Conservation (phyloP, 768 basidiomycete genomes). For the Lactifluus subvellereus region DNA sequence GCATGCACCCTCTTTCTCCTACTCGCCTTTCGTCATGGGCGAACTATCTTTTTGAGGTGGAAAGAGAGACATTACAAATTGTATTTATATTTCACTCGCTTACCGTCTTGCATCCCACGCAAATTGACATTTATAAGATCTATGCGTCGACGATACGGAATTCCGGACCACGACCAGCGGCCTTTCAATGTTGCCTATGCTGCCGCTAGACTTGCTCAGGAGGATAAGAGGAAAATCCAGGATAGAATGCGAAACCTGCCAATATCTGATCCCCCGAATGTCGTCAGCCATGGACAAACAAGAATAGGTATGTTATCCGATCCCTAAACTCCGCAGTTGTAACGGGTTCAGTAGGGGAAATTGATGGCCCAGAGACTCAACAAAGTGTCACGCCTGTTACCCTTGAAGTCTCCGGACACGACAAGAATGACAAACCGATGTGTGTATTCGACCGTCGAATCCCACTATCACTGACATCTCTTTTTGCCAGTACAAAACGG, state of each 20-base stretch:
- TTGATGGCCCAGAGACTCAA: not conserved
- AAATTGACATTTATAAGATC: slow-evolving; percentile 38
- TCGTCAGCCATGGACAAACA: not conserved
- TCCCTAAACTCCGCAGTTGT: not conserved
- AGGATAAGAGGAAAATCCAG: slow-evolving; percentile 33
- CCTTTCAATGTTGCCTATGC: slow-evolving; percentile 88
- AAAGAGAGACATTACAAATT: slow-evolving; percentile 59
- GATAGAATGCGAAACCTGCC: slow-evolving; percentile 6
- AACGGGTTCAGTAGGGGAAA: not conserved
- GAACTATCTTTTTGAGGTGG: slow-evolving; percentile 46
- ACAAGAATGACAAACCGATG: slow-evolving; percentile 3
- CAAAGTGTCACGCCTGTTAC: slow-evolving; percentile 2
- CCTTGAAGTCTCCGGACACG: slow-evolving; percentile 12
- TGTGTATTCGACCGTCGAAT: not conserved
- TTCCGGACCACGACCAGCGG: slow-evolving; percentile 75
- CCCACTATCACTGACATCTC: not conserved
- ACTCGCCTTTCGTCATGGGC: slow-evolving; percentile 30
- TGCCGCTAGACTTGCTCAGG: slow-evolving; percentile 52
- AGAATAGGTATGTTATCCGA: slow-evolving; percentile 4
- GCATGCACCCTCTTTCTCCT: slow-evolving; percentile 17
- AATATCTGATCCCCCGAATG: not conserved
- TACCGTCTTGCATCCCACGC: slow-evolving; percentile 6
- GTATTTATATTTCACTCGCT: slow-evolving; percentile 37
- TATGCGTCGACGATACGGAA: slow-evolving; percentile 72
- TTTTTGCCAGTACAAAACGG: slow-evolving; percentile 5